Base-by-base conservation (phyloP, 1,284 basidiomycete genomes). In the Fomes fomentarius region DNA sequence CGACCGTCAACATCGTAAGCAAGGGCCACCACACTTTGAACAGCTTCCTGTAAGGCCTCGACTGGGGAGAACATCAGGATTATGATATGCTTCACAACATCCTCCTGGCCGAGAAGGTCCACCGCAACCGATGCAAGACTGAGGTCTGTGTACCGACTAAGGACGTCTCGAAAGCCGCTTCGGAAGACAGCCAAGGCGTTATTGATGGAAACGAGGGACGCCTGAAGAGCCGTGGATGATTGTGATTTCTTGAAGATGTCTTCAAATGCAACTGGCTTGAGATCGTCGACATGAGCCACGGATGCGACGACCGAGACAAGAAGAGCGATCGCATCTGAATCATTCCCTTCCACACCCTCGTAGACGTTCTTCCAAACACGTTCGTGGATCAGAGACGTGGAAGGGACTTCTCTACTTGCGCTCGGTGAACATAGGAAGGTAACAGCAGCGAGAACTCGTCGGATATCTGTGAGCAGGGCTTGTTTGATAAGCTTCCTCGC, bases 1-100 rank as follows among this genome's bases (percentile, higher is more conserved):
- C 96, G 89, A 31, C 85, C 87, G 64, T 95, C 93, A 17, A 89
- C 90, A 57, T 94, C 90, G 63, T 90, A 95, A 0, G 92, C 88
- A 56, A 91, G 82, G 21, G 90, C 88, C 22, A 93, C 79, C 8
- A 96, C 70, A 25, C 81, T 82, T 68, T 94, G 89, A 1, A 87
- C 87, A 8, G 87, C 84, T 47, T 79, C 76, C 63, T 92, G 90
- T 14, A 95, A 72, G 10, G 82, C 79, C 22, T 88, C 84, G 14
- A 87, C 78, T 0, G 95, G 94, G 9, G 93, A 96, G 33, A 97
- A 74, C 67, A 95, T 83, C 26, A 96, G 77, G 19, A 79, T 69
- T 54, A 88, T 81, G 35, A 88, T 72, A 37, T 84, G 71, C 62
- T 81, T 79, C 2, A 82, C 81, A 15, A 85, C 76, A 14, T 76